Evolutionary conservation across 106 monocot genomes (phyloP), one percentile per base, ranked within the genome.

Genomic region (Dendrobium huoshanense): DNA sequence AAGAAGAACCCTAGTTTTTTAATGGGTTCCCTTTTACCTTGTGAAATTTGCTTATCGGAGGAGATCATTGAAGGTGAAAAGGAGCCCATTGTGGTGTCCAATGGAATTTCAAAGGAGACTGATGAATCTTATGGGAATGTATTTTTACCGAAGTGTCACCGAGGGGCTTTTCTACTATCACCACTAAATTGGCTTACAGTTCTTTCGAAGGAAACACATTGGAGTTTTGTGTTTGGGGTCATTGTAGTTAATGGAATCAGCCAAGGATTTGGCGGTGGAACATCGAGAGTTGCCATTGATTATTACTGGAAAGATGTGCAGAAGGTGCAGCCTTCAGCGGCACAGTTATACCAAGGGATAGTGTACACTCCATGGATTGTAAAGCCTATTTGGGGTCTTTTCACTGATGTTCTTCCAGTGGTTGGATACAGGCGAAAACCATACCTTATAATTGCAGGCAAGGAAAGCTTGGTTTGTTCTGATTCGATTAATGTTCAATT

Each of bases 271-370:
- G 95, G 91, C 9, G 89, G 93, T 2, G 80, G 84, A 45, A 58
- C 91, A 3, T 72, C 72, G 67, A 77, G 84, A 4, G 89, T 95
- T 5, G 81, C 91, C 18, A 67, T 89, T 15, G 95, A 95, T 68
- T 93, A 89, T 80, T 95, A 95, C 82, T 95, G 95, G 95, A 95
- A 95, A 73, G 95, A 95, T 75, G 91, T 93, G 27, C 93, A 93
- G 80, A 86, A 67, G 82, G 86, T 93, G 64, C 86, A 86, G 86
- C 92, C 95, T 2, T 93, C 91, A 15, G 89, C 78, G 59, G 85
- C 91, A 24, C 95, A 93, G 84, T 83, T 91, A 41, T 93, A 93
- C 76, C 89, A 86, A 29, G 95, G 95, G 59, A 88, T 95, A 29
- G 85, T 78, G 40, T 87, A 81, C 20, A 79, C 89, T 54, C 95